A percentile compares a stretch with the other conserved stretches of the same genome.
Evolutionary conservation across 495 filamentous ascomycete species (phyloP).

Genomic region (Trichoderma orchidacearum): DNA sequence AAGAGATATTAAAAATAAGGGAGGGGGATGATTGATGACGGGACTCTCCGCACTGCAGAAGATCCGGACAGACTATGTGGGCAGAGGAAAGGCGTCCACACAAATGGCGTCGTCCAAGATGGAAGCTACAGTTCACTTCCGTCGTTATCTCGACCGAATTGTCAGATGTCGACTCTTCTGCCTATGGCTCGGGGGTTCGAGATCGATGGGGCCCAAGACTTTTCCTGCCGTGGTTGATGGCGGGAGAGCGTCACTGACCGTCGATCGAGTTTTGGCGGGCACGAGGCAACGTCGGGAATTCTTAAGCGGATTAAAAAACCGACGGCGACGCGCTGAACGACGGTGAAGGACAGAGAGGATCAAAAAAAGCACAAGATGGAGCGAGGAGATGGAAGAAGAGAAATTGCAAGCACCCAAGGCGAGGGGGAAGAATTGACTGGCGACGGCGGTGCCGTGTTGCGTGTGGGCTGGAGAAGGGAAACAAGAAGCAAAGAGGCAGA

Average conservation of each 20-base stretch:
- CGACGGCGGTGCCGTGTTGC: constrained; percentile 19
- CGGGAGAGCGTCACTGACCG: not conserved
- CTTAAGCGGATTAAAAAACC: not conserved
- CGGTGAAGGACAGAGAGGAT: constrained; percentile 5
- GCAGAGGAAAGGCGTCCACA: no score
- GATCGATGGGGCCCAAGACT: not conserved
- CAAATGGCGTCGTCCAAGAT: not conserved
- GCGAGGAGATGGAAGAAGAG: constrained; percentile 23
- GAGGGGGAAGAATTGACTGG: constrained; percentile 17
- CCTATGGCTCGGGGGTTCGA: no score
- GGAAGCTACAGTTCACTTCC: not conserved
- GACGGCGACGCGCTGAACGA: not conserved
- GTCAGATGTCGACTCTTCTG: not conserved
- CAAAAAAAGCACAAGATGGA: constrained; percentile 16
- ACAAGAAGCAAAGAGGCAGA: constrained; percentile 15
- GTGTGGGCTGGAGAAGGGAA: constrained; percentile 16
- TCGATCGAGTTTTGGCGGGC: not conserved
- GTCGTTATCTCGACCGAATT: not conserved
- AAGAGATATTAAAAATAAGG: no score
- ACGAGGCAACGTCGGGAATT: not conserved
- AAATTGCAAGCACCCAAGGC: constrained; percentile 20
- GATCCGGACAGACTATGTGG: not conserved
- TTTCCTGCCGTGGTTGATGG: not conserved
- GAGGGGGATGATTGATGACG: constrained; percentile 11
- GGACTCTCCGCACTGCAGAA: constrained; percentile 6